phyloP scores from a whole-genome alignment of 331 rosid species.

The Malus hybrid region DNA sequence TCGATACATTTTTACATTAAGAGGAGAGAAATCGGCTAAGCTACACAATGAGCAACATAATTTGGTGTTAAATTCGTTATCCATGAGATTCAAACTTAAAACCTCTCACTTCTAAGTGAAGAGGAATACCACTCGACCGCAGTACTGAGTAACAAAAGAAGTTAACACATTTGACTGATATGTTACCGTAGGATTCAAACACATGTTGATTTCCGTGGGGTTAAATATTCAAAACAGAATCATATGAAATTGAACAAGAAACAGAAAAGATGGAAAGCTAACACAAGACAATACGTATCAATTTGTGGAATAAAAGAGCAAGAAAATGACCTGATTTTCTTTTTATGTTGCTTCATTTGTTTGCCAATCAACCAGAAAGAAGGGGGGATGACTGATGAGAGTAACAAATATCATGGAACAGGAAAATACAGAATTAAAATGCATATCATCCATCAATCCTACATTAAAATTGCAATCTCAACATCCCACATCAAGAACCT shows the following conservation, averaged over 20 bases:
- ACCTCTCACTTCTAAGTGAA: too few species aligned
- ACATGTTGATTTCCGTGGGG: background rate
- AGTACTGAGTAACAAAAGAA: too few species aligned
- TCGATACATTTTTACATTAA: too few species aligned
- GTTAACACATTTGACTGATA: too few species aligned
- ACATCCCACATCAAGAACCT: conserved; percentile 17
- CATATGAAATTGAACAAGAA: background rate
- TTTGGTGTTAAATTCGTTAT: too few species aligned
- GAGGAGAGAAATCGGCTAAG: too few species aligned
- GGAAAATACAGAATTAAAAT: background rate
- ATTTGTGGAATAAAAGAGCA: background rate
- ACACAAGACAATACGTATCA: too few species aligned
- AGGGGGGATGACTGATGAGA: background rate
- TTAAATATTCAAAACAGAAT: background rate
- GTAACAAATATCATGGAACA: background rate
- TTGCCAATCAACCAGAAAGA: background rate
- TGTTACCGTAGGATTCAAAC: background rate
- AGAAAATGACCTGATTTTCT: background rate
- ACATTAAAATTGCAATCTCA: conserved; percentile 5
- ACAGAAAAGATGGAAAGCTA: background rate
- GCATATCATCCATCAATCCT: conserved; percentile 13
- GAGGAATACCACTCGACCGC: too few species aligned
- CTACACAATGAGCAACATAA: too few species aligned
- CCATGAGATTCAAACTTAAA: too few species aligned
- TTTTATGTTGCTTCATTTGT: background rate